Evolutionary conservation across 164 flowering plant genomes (phyloP).

Genomic region (Vitis amurensis): DNA sequence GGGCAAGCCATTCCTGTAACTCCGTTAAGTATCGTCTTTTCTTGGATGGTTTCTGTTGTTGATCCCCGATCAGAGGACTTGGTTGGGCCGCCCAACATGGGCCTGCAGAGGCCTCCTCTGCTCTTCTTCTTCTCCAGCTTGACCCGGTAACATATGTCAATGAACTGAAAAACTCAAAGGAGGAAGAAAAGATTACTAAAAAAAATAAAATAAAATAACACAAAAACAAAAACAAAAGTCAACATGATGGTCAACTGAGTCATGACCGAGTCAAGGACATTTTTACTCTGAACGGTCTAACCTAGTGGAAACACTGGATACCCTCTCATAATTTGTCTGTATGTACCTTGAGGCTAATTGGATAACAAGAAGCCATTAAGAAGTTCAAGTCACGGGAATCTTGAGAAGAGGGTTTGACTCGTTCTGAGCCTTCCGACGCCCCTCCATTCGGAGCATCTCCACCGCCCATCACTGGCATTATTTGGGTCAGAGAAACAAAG

Average conservation of each 20-base stretch:
- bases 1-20: conserved; percentile 70
- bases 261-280: background rate
- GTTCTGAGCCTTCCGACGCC: conserved; percentile 12
- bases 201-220: background rate
- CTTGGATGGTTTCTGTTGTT: conserved; percentile 17
- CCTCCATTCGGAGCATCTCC: conserved; percentile 16
- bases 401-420: background rate
- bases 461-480: conserved; percentile 10
- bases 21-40: conserved; percentile 54
- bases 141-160: conserved; percentile 57
- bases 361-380: conserved; percentile 24
- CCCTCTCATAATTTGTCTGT: background rate
- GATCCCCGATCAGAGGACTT: conserved; percentile 11
- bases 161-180: conserved; percentile 43
- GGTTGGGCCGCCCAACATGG: conserved; percentile 10
- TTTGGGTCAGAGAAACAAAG: background rate
- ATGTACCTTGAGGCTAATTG: conserved; percentile 41
- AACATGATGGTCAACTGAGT: background rate
- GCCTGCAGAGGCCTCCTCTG: conserved; percentile 8
- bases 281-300: background rate
- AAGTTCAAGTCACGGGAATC: conserved; percentile 25
- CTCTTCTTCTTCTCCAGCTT: conserved; percentile 31
- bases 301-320: background rate
- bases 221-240: background rate
- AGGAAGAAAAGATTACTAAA: background rate